A percentile compares a stretch with the other conserved stretches of the same genome.
phyloP scores from a whole-genome alignment of 108 stramenopile genomes.

The Cyclotella kingstonii region DNA sequence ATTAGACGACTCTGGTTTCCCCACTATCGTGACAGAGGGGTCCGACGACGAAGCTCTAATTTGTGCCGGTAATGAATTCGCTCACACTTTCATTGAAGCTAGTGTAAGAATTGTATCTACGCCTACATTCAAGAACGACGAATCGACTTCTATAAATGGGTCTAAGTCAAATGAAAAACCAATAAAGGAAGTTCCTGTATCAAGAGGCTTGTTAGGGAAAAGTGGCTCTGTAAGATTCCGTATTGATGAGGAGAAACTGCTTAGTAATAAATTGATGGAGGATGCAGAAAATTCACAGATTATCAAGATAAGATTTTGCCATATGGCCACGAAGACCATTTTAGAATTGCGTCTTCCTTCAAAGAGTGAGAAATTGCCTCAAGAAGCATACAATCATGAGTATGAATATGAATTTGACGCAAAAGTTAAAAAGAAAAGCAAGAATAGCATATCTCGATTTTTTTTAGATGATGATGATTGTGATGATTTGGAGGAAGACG shows the following conservation, averaged over 20 bases:
- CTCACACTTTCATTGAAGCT: slow-evolving; percentile 37
- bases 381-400: neutral
- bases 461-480: slow-evolving; percentile 29
- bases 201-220: slow-evolving; percentile 36
- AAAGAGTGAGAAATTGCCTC: neutral
- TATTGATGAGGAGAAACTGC: slow-evolving; percentile 19
- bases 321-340: slow-evolving; percentile 51
- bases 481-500: slow-evolving; percentile 40
- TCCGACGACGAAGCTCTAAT: slow-evolving; percentile 60
- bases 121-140: neutral
- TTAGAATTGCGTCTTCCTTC: slow-evolving; percentile 51
- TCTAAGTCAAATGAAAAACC: neutral
- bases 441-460: slow-evolving; percentile 18
- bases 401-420: slow-evolving; percentile 27
- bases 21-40: slow-evolving; percentile 32
- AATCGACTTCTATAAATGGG: slow-evolving; percentile 1
- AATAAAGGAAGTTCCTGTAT: slow-evolving; percentile 20
- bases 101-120: slow-evolving; percentile 19
- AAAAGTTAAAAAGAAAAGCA: neutral
- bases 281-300: neutral
- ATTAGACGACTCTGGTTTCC: slow-evolving; percentile 57
- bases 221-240: slow-evolving; percentile 42
- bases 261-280: slow-evolving; percentile 12
- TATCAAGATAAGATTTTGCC: slow-evolving; percentile 44
- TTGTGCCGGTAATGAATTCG: slow-evolving; percentile 41